A percentile compares a stretch with the other conserved stretches of the same genome.
phyloP scores from a whole-genome alignment of 306 rosid genomes.

The Cicer cuneatum region DNA sequence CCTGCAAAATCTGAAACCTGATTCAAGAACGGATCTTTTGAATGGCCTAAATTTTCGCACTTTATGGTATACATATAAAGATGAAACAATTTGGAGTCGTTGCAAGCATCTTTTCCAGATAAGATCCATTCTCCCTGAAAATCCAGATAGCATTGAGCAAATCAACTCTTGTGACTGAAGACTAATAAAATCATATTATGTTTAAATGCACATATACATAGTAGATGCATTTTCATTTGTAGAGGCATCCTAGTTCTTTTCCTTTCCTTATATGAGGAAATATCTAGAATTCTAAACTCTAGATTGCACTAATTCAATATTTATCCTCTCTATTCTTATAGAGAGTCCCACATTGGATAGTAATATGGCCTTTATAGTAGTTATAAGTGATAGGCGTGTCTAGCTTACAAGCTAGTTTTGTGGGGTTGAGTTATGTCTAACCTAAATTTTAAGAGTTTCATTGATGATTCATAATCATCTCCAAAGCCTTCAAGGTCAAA shows the following conservation, averaged over 20 bases:
- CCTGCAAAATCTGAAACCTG: constrained; percentile 92
- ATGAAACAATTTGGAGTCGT: constrained; percentile 59
- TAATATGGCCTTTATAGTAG: constrained; percentile 2
- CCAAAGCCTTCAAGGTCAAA: constrained; percentile 30
- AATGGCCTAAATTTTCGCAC: constrained; percentile 74
- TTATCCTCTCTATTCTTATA: constrained; percentile 12
- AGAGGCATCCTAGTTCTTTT: constrained; percentile 28
- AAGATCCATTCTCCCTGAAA: constrained; percentile 98
- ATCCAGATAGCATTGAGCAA: constrained; percentile 40
- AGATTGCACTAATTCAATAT: constrained; percentile 26
- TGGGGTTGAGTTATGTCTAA: not conserved
- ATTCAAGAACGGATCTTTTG: constrained; percentile 92
- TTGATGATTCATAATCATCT: constrained; percentile 38
- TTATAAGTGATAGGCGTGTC: not conserved
- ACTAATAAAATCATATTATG: not conserved
- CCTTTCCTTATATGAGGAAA: constrained; percentile 10
- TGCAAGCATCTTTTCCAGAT: constrained; percentile 78
- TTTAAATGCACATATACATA: constrained; percentile 15
- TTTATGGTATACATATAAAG: constrained; percentile 74
- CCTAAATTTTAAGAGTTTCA: constrained; percentile 8
- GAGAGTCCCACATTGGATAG: not conserved
- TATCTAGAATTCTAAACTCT: constrained; percentile 7
- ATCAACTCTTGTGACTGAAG: constrained; percentile 1
- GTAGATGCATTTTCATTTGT: constrained; percentile 18
- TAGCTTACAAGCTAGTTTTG: not conserved